Evolutionary conservation across 2,329 filamentous ascomycete genomes (phyloP), one percentile per base, ranked within the genome.

Genomic region (Fonsecaea erecta): DNA sequence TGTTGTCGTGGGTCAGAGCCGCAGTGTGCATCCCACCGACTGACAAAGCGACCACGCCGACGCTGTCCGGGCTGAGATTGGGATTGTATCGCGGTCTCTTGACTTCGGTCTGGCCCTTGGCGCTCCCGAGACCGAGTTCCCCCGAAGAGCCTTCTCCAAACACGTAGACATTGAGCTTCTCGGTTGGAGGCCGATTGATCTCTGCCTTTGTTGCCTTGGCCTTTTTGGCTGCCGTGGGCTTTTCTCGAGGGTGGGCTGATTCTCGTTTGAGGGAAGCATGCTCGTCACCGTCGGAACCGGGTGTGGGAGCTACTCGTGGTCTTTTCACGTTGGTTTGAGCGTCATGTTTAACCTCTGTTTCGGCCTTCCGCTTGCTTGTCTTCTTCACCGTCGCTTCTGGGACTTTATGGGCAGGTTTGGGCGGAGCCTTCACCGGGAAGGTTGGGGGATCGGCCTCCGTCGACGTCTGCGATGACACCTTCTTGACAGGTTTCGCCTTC

Each of bases 111-210:
- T 73, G 73, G n/a, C 70, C 73, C 70, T 85, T 86, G 73, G 85
- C 85, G 70, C 83, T 85, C 7, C 91, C 91, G 6, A 95, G 86
- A 51, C 91, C 92, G 43, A 95, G 87, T 79, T 95, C 91, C 69
- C 90, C 90, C 18, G 86, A 87, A 57, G 84, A 84, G 52, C 90
- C 91, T 74, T 91, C 89, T 58, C 91, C 92, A 71, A 92, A 93
- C 61, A 93, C 89, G 73, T 88, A 94, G 68, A 94, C 81, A 73
- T 93, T 86, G 58, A 94, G 84, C 28, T 82, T 69, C 37, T 65
- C 60, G 21, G 82, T 86, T 3, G 89, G 89, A n/a, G 84, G 81
- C 26, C 84, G 75, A 76, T 92, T 93, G 78, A 91, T 86, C 65
- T 84, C 63, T 26, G 62, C 63, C 61, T 70, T 70, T n/a, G 66